phyloP scores from a whole-genome alignment of 1,139 yeast species.

The Pichia sp. region DNA sequence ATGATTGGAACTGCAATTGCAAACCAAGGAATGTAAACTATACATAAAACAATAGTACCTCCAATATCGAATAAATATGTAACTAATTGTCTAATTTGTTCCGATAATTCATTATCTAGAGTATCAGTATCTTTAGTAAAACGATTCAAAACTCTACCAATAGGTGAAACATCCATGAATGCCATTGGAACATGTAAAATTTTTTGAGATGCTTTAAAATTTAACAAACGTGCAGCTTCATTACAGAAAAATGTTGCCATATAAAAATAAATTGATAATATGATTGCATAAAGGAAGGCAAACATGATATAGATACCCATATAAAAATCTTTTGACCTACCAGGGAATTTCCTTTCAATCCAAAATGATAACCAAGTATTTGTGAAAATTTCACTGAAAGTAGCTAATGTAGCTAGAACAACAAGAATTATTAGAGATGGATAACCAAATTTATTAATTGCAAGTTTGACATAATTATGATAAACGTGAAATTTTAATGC shows the following conservation, averaged over 20 bases:
- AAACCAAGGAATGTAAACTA: slow-evolving; percentile 46
- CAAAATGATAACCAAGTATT: slow-evolving; percentile 51
- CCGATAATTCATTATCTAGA: slow-evolving; percentile 67
- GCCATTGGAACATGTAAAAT: slow-evolving; percentile 73
- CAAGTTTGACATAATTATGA: slow-evolving; percentile 46
- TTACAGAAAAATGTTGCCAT: slow-evolving; percentile 50
- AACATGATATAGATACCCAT: slow-evolving; percentile 48
- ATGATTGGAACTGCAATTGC: slow-evolving; percentile 40
- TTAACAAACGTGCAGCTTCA: slow-evolving; percentile 34
- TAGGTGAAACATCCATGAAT: slow-evolving; percentile 60
- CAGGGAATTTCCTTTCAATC: slow-evolving; percentile 35
- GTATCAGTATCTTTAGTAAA: slow-evolving; percentile 82
- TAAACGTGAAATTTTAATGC: slow-evolving; percentile 33
- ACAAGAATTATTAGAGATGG: too few relatives aligned
- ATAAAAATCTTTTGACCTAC: slow-evolving; percentile 31
- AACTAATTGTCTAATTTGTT: slow-evolving; percentile 45
- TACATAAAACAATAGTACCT: slow-evolving; percentile 43
- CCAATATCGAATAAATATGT: slow-evolving; percentile 40
- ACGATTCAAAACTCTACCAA: slow-evolving; percentile 64
- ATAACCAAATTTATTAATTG: slow-evolving; percentile 43
- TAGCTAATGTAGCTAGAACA: slow-evolving; percentile 29
- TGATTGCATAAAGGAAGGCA: slow-evolving; percentile 40
- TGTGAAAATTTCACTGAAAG: slow-evolving; percentile 39
- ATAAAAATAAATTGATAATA: slow-evolving; percentile 45
- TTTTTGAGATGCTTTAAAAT: slow-evolving; percentile 47